phyloP scores from a whole-genome alignment of 495 filamentous ascomycete species.

The Pyrenula massariospora region DNA sequence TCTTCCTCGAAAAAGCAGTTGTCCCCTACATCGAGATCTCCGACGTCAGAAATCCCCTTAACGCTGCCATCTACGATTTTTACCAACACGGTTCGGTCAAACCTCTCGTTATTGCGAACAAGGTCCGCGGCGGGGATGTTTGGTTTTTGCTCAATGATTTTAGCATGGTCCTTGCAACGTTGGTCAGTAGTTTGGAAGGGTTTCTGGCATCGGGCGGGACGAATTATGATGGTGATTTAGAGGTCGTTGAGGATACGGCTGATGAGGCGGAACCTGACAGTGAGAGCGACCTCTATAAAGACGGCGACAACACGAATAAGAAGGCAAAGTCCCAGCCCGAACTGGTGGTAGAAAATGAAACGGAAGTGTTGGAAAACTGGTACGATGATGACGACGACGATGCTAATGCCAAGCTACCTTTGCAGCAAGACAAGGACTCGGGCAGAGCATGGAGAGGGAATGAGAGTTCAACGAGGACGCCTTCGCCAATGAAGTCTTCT shows the following conservation, averaged over 20 bases:
- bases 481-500: too few relatives aligned
- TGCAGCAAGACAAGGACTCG: conserved; percentile 22
- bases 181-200: conserved; percentile 44
- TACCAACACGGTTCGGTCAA: conserved; percentile 53
- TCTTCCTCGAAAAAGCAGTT: conserved; percentile 62
- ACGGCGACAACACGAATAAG: conserved; percentile 13
- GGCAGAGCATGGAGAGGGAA: conserved; percentile 6
- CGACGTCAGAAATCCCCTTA: conserved; percentile 36
- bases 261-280: conserved; percentile 15
- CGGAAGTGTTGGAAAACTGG: conserved; percentile 29
- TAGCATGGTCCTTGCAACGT: conserved; percentile 54
- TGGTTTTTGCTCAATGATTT: conserved; percentile 64
- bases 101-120: conserved; percentile 44
- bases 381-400: conserved; percentile 18
- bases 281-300: too few relatives aligned
- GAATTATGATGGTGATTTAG: conserved; percentile 27
- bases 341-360: conserved; percentile 14
- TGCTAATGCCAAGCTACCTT: conserved; percentile 9
- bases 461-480: too few relatives aligned
- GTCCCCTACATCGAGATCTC: conserved; percentile 53
- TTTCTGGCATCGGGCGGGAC: conserved; percentile 33
- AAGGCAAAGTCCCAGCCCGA: conserved; percentile 12
- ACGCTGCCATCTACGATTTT: conserved; percentile 63
- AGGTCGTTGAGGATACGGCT: conserved; percentile 19
- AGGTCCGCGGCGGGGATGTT: conserved; percentile 47